Evolutionary conservation across 805 yeast genomes (phyloP).

Genomic region (Metschnikowia dekortorum): DNA sequence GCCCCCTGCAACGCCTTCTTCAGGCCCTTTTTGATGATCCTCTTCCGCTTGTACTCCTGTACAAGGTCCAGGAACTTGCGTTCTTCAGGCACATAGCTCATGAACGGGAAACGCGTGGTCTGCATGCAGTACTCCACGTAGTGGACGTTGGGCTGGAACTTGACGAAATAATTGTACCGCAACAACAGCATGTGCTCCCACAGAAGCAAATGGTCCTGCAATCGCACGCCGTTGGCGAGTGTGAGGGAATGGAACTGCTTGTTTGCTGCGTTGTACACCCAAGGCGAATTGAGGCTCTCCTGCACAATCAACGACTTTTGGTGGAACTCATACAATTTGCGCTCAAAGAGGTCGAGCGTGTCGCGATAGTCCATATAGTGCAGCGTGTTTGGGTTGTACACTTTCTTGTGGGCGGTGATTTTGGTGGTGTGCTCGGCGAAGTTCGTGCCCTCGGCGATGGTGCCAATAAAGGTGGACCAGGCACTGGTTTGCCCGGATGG

Average conservation of each 20-base stretch:
- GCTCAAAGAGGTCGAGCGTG: conserved; percentile 7
- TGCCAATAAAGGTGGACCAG: neutral
- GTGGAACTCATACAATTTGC: conserved; percentile 5
- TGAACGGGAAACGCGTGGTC: neutral
- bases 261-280: conserved; percentile 1
- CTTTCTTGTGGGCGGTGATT: conserved; percentile 2
- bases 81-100: neutral
- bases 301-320: conserved; percentile 4
- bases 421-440: neutral
- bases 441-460: neutral
- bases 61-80: neutral
- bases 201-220: conserved; percentile 4
- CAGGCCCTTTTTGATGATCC: neutral
- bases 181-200: conserved; percentile 3
- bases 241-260: conserved; percentile 1
- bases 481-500: neutral
- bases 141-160: conserved; percentile 5
- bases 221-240: neutral
- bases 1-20: neutral
- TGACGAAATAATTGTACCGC: conserved; percentile 10
- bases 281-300: neutral
- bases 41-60: neutral
- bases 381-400: conserved; percentile 7
- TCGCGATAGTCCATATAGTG: conserved; percentile 4
- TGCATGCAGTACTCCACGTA: neutral